A percentile compares a stretch with the other conserved stretches of the same genome.
Conservation (phyloP, 1,284 basidiomycete species). For the Microbotryomycetes sp. region DNA sequence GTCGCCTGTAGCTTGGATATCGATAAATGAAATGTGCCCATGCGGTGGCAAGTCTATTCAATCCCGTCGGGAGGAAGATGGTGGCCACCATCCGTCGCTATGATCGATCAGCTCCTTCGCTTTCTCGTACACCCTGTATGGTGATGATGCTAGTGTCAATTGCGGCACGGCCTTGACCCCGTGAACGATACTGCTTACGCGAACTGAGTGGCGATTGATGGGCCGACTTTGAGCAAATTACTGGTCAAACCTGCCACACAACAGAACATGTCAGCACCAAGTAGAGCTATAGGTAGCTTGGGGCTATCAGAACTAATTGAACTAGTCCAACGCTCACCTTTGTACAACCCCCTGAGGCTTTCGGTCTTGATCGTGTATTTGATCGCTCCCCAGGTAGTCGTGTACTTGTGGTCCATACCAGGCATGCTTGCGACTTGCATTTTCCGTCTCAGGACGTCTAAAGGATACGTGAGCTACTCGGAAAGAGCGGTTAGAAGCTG, state of each 20-base stretch:
- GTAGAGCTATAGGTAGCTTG: background rate
- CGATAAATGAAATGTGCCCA: too few species aligned
- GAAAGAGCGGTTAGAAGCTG: background rate
- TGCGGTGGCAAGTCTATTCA: too few species aligned
- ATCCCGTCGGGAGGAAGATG: too few species aligned
- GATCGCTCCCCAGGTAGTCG: constrained; percentile 19
- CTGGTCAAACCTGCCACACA: background rate
- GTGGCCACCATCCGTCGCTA: background rate
- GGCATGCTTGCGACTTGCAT: constrained; percentile 92
- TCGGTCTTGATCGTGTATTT: background rate
- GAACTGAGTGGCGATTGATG: constrained; percentile 2
- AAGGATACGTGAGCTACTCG: constrained; percentile 71
- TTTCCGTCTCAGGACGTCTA: constrained; percentile 87
- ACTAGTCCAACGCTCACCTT: background rate
- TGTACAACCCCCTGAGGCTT: background rate
- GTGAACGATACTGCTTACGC: constrained; percentile 5
- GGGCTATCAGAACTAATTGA: too few species aligned
- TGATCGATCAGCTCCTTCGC: background rate
- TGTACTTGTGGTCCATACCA: constrained; percentile 47
- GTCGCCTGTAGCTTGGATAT: too few species aligned
- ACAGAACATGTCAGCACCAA: background rate
- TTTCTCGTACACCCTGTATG: constrained; percentile 1
- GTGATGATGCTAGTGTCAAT: background rate
- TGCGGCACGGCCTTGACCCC: too few species aligned
- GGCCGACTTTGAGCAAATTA: constrained; percentile 4